phyloP scores from a whole-genome alignment of 495 filamentous ascomycete species.

The Ascobolus immersus region DNA sequence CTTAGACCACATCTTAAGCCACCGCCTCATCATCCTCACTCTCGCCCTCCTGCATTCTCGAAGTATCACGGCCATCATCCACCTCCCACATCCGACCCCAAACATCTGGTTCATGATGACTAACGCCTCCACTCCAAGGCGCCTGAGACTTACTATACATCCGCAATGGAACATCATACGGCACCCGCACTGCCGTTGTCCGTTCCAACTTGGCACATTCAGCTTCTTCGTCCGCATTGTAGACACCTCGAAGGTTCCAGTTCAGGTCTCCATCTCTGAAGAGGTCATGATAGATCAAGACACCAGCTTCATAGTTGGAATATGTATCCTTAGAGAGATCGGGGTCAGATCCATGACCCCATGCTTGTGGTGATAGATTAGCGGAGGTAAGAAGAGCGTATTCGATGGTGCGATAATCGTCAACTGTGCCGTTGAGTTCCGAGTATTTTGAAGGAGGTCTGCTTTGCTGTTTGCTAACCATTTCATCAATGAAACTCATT shows the following conservation, averaged over 20 bases:
- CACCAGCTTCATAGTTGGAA: conserved; percentile 65
- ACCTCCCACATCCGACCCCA: conserved; percentile 31
- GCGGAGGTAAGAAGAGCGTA: conserved; percentile 74
- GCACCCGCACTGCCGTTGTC: conserved; percentile 36
- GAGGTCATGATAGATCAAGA: conserved; percentile 60
- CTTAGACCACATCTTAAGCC: no score
- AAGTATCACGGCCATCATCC: no score
- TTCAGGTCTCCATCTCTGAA: conserved; percentile 20
- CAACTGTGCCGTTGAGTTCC: no score
- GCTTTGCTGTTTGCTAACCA: no score
- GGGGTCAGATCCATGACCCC: no score
- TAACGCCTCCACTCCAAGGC: conserved; percentile 56
- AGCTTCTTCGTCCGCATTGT: conserved; percentile 9
- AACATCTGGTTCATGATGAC: conserved; percentile 40
- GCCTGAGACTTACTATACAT: conserved; percentile 34
- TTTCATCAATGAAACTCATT: no score
- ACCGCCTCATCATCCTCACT: no score
- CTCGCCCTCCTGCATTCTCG: no score
- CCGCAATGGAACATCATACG: conserved; percentile 56
- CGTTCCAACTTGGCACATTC: conserved; percentile 1
- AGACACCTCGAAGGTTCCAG: conserved; percentile 24
- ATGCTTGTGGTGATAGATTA: conserved; percentile 71
- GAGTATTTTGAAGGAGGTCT: no score
- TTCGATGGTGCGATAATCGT: conserved; percentile 32
- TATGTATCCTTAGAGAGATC: conserved; percentile 47